Evolutionary conservation across 2,329 filamentous ascomycete genomes (phyloP).

Genomic region (Calonectria pseudoreteaudii): DNA sequence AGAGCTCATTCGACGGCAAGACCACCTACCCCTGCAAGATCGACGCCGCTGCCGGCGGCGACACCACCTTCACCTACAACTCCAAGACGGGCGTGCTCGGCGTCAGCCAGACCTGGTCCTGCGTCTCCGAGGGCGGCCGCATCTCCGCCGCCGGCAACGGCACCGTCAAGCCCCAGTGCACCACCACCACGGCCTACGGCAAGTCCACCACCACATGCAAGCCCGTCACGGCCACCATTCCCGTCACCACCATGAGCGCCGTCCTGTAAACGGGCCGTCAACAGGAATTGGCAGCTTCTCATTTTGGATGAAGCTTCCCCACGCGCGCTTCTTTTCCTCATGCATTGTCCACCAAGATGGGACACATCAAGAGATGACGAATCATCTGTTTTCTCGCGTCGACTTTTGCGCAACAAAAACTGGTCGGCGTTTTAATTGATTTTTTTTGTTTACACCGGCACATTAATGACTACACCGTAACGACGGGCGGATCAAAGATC

Average conservation of each 20-base stretch:
- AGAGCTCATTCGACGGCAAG: conserved; percentile 63
- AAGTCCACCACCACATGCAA: conserved; percentile 35
- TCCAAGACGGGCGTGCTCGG: conserved; percentile 50
- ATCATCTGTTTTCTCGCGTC: background rate
- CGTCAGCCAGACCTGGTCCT: conserved; percentile 63
- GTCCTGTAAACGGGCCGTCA: conserved; percentile 35
- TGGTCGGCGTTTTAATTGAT: conserved; percentile 29
- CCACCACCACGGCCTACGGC: conserved; percentile 29
- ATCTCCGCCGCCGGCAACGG: conserved; percentile 46
- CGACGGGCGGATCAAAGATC: conserved; percentile 40
- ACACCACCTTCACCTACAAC: conserved; percentile 58
- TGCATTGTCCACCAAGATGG: background rate
- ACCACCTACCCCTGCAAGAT: conserved; percentile 57
- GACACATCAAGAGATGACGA: background rate
- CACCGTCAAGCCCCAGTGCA: conserved; percentile 36
- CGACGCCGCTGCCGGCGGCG: conserved; percentile 36
- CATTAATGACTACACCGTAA: conserved; percentile 39
- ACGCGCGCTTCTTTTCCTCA: background rate
- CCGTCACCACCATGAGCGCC: conserved; percentile 45
- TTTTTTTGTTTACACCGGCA: conserved; percentile 9
- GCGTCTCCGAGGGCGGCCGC: conserved; percentile 53
- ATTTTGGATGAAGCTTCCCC: background rate
- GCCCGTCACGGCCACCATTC: conserved; percentile 38
- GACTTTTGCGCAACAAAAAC: conserved; percentile 28
- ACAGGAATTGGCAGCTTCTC: background rate